These are phyloP conservation scores for Chenopodium quinoa DNA, from an alignment of 148 eudicot genomes.

Conservation along the genomic window DNA sequence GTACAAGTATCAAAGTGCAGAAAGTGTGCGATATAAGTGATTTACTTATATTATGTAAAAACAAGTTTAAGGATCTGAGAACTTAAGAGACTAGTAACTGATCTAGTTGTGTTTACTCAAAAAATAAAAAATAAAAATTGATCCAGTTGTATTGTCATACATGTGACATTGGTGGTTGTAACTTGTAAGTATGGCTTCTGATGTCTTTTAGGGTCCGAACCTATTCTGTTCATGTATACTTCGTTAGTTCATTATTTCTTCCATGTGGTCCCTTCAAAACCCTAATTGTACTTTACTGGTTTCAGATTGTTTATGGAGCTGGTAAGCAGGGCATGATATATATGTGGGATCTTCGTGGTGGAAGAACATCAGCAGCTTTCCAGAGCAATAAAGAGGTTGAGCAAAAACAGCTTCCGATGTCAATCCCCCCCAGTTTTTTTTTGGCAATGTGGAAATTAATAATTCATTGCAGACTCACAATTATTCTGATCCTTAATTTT, in stretches of 20 bases:
- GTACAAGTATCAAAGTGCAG: neutral
- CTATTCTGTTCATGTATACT: neutral
- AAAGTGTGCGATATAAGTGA: neutral
- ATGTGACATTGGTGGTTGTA: neutral
- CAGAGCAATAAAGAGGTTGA: slow-evolving; percentile 72
- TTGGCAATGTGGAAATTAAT: neutral
- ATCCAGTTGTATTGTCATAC: neutral
- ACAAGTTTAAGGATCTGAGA: neutral
- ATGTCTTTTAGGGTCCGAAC: neutral
- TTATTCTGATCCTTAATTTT: neutral
- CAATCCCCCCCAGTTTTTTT: neutral
- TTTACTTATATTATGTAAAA: neutral
- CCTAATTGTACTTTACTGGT: slow-evolving; percentile 6
- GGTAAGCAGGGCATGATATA: slow-evolving; percentile 67
- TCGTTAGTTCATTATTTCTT: neutral
- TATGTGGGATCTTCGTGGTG: slow-evolving; percentile 97
- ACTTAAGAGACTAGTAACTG: neutral
- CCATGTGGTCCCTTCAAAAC: neutral
- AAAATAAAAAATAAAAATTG: neutral
- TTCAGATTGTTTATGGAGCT: slow-evolving; percentile 73
- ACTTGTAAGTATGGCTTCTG: neutral
- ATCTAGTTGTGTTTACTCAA: neutral
- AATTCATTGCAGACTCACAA: neutral
- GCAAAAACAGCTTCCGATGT: neutral
- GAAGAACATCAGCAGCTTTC: slow-evolving; percentile 76